Base-by-base conservation (phyloP, 306 rosid genomes). In the Trifolium repens region DNA sequence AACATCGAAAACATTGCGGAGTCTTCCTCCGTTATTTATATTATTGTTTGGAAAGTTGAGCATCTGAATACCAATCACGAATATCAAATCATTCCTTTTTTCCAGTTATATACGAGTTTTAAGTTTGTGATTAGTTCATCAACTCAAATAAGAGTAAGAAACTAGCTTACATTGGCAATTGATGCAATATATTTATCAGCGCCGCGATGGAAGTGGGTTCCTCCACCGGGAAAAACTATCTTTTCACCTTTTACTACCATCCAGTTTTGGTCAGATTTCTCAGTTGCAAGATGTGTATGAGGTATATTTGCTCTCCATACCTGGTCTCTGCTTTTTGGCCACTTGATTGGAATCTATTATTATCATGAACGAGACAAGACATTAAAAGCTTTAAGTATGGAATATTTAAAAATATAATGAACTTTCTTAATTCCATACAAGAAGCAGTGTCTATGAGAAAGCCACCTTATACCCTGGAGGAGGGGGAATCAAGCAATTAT, bases 241-340 rank as follows among this genome's bases (percentile, higher is more conserved):
- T 86, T 91, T 87, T 93, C 98, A 72, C 93, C 92, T 80, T 85
- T 91, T 39, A 88, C 97, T 76, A 87, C 85, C 96, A 93, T 89
- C 98, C 90, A 93, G 74, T 86, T 91, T 83, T 93, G 92, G 68
- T 89, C 97, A 43, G 96, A 94, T 84, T 94, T 94, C 86, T 94
- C 97, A 22, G 91, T 91, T 68, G 96, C 98, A 81, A 94, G 97
- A 85, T 91, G 96, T 72, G 96, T 94, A 74, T 91, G 97, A 71
- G 97, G 98, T 84, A 94, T 94, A 76, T 94, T 94, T 71, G 83
- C 96, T 84, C 91, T 87, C 97, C 97, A 94, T 57, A 90, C 96
- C 85, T 88, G 94, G 88, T 94, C 98, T 87, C 97, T 90, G 86
- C 98, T 91, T 81, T 84, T 86, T 17, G 97, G 98, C 97, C 98